Conservation (phyloP, 257 asterid genomes). For the Fraxinus anomala region DNA sequence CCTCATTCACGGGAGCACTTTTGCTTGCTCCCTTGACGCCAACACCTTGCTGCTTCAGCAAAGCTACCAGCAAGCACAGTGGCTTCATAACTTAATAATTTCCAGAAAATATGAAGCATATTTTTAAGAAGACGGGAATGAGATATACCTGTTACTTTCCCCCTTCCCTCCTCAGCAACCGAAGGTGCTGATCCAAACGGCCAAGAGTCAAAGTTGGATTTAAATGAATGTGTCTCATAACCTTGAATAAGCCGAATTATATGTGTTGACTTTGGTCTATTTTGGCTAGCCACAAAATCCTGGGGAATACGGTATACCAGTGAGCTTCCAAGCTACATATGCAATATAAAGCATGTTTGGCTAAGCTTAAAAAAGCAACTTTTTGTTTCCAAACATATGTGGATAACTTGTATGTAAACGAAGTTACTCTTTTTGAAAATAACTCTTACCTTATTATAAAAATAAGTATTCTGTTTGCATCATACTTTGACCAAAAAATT, state of each 20-base stretch:
- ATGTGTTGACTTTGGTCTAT: slow-evolving; percentile 85
- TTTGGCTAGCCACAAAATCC: slow-evolving; percentile 84
- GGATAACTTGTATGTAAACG: neutral
- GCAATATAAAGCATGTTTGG: slow-evolving; percentile 14
- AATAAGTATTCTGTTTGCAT: neutral
- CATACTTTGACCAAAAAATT: neutral
- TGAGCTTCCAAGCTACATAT: slow-evolving; percentile 23
- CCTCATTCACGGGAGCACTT: slow-evolving; percentile 84
- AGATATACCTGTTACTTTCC: slow-evolving; percentile 89
- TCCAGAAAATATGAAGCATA: slow-evolving; percentile 5
- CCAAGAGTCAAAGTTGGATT: slow-evolving; percentile 93
- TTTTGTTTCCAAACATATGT: neutral
- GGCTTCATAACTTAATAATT: slow-evolving; percentile 23
- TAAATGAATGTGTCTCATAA: slow-evolving; percentile 90
- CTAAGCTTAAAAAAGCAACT: neutral
- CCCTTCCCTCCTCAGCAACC: slow-evolving; percentile 98
- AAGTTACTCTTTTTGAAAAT: neutral
- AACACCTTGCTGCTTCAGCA: slow-evolving; percentile 96
- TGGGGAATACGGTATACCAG: slow-evolving; percentile 35
- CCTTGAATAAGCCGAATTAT: slow-evolving; percentile 91
- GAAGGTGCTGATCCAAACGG: slow-evolving; percentile 90
- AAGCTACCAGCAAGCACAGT: slow-evolving; percentile 52
- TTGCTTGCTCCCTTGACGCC: slow-evolving; percentile 77
- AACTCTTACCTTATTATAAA: neutral
- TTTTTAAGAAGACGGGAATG: slow-evolving; percentile 23